Percentiles rank a stretch among this genome's conserved stretches.
phyloP scores from a whole-genome alignment of 1,284 basidiomycete genomes.

The Boletus semigastroideus region DNA sequence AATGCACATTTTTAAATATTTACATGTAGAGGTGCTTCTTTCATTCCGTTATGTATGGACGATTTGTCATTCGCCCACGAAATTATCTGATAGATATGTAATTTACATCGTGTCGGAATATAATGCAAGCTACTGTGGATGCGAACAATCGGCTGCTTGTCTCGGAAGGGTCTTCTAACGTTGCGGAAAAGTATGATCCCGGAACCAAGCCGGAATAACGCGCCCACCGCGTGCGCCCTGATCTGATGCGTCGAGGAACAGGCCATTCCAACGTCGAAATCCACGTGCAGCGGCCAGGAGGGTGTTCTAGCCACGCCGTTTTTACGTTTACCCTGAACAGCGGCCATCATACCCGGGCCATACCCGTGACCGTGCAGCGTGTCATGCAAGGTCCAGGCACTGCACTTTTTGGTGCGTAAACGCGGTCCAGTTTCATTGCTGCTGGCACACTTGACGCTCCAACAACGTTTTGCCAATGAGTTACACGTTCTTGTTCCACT shows the following conservation, averaged over 20 bases:
- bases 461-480: background rate
- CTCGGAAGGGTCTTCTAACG: background rate
- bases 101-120: slow-evolving; percentile 23
- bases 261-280: background rate
- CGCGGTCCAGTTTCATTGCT: background rate
- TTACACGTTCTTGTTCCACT: too few relatives aligned
- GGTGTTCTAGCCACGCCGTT: slow-evolving; percentile 3
- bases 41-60: slow-evolving; percentile 29
- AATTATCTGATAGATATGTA: slow-evolving; percentile 33
- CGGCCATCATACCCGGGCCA: too few relatives aligned
- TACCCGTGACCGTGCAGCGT: too few relatives aligned
- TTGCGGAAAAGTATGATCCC: background rate
- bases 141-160: slow-evolving; percentile 1
- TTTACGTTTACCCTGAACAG: background rate
- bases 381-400: background rate
- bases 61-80: slow-evolving; percentile 25
- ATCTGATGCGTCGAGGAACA: slow-evolving; percentile 4
- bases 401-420: background rate
- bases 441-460: background rate
- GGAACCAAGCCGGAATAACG: background rate
- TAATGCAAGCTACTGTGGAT: slow-evolving; percentile 1
- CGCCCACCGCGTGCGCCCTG: slow-evolving; percentile 2
- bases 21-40: slow-evolving; percentile 12
- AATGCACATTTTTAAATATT: slow-evolving; percentile 18
- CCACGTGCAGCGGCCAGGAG: background rate